phyloP scores from a whole-genome alignment of 140 eudicot species.

The Anethum foeniculum region DNA sequence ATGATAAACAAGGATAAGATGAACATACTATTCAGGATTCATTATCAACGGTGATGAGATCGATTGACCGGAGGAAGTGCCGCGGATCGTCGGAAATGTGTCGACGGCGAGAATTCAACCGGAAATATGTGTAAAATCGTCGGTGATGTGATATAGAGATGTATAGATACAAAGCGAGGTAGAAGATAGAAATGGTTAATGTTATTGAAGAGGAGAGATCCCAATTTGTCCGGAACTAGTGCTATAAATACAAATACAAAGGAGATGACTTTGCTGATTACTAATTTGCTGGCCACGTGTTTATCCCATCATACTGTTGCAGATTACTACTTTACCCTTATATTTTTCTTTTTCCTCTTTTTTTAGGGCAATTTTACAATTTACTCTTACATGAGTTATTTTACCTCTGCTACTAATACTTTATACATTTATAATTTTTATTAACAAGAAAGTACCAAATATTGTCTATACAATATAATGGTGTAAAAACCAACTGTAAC shows the following conservation, averaged over 20 bases:
- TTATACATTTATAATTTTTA: too few species aligned
- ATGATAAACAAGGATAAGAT: background rate
- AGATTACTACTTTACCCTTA: background rate
- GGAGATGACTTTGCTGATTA: constrained; percentile 1
- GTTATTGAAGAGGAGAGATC: background rate
- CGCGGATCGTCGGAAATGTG: background rate
- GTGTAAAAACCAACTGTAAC: too few species aligned
- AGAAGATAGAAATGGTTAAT: background rate
- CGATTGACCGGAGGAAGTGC: constrained; percentile 9
- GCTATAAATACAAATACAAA: background rate
- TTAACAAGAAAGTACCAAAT: too few species aligned
- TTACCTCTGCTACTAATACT: too few species aligned
- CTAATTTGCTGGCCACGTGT: constrained; percentile 14
- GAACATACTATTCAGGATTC: constrained; percentile 85
- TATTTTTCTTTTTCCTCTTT: too few species aligned
- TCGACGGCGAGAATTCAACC: constrained; percentile 10
- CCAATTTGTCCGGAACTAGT: background rate
- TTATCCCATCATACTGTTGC: too few species aligned
- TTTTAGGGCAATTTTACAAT: too few species aligned
- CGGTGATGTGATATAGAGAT: constrained; percentile 1
- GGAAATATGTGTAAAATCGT: background rate
- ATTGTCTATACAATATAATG: too few species aligned
- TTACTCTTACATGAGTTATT: too few species aligned
- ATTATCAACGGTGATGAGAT: constrained; percentile 28
- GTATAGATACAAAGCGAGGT: background rate